Evolutionary conservation across 1,139 yeast genomes (phyloP).

Genomic region (Pneumocystis canis): DNA sequence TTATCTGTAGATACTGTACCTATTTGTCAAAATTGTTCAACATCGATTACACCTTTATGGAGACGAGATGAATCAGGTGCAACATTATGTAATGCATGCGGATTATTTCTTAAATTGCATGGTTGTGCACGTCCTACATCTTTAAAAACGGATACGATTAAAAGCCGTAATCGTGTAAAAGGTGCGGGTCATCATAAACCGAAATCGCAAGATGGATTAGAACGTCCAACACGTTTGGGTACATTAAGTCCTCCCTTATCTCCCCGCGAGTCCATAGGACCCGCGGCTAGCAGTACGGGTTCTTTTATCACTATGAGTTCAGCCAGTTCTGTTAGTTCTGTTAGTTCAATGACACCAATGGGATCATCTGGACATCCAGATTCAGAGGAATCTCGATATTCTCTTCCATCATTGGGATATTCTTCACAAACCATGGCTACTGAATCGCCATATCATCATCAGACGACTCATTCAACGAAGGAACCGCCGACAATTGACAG

Average conservation of each 20-base stretch:
- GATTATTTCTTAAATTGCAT: conserved; percentile 74
- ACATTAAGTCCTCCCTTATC: neutral
- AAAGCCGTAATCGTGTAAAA: conserved; percentile 70
- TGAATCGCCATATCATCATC: neutral
- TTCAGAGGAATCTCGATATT: neutral
- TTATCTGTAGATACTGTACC: too few species aligned
- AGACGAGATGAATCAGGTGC: conserved; percentile 88
- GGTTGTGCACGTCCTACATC: conserved; percentile 88
- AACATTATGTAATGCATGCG: conserved; percentile 90
- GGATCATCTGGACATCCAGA: neutral
- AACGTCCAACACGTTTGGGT: neutral
- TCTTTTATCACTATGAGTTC: too few species aligned
- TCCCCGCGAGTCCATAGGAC: too few species aligned
- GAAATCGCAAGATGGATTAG: neutral
- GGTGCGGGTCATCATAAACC: conserved; percentile 16
- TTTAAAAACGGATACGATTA: conserved; percentile 79
- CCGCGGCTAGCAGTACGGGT: too few species aligned
- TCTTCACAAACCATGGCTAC: neutral
- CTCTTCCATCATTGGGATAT: neutral
- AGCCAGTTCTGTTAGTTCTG: neutral
- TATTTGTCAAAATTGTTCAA: conserved; percentile 69
- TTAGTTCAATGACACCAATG: neutral
- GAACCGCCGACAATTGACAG: neutral
- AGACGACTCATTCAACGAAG: neutral
- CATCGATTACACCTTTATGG: conserved; percentile 91